A percentile compares a stretch with the other conserved stretches of the same genome.
Evolutionary conservation across 192 early-diverging fungal species (phyloP).

Genomic region (Coemansia biformis): DNA sequence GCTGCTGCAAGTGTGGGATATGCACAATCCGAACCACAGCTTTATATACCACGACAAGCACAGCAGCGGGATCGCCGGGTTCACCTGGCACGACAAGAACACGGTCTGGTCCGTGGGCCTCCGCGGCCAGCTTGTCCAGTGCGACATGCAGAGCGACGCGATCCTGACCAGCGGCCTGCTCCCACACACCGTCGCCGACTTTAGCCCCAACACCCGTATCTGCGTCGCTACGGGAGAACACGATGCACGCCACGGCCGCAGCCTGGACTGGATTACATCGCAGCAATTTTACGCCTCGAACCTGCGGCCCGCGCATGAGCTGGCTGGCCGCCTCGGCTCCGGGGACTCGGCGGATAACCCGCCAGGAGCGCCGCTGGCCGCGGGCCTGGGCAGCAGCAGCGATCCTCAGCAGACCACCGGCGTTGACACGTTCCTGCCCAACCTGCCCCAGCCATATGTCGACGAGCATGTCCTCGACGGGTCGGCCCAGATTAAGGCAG

Average conservation of each 20-base stretch:
- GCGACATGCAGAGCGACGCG: constrained; percentile 38
- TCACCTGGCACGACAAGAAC: constrained; percentile 47
- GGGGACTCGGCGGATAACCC: too few species aligned
- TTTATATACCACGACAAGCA: constrained; percentile 43
- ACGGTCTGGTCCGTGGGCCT: constrained; percentile 33
- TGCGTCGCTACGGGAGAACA: constrained; percentile 24
- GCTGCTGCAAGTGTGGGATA: constrained; percentile 47
- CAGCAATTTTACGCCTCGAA: neutral
- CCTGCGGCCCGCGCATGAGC: neutral
- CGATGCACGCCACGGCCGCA: constrained; percentile 1
- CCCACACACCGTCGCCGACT: constrained; percentile 19
- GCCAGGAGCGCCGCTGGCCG: too few species aligned
- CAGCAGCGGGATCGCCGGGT: constrained; percentile 19
- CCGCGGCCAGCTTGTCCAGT: constrained; percentile 25
- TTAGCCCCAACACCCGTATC: constrained; percentile 23
- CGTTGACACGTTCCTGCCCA: constrained; percentile 17
- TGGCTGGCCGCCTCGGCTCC: too few species aligned
- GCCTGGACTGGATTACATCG: neutral
- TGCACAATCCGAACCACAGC: constrained; percentile 44
- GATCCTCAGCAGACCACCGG: neutral
- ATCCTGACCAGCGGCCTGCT: constrained; percentile 29
- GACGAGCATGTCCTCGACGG: constrained; percentile 35
- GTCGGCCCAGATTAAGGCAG: constrained; percentile 8
- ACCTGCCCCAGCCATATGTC: constrained; percentile 35
- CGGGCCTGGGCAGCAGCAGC: too few species aligned